A percentile compares a stretch with the other conserved stretches of the same genome.
phyloP scores from a whole-genome alignment of 2,329 filamentous ascomycete genomes.

The Xylariomycetidae sp. region DNA sequence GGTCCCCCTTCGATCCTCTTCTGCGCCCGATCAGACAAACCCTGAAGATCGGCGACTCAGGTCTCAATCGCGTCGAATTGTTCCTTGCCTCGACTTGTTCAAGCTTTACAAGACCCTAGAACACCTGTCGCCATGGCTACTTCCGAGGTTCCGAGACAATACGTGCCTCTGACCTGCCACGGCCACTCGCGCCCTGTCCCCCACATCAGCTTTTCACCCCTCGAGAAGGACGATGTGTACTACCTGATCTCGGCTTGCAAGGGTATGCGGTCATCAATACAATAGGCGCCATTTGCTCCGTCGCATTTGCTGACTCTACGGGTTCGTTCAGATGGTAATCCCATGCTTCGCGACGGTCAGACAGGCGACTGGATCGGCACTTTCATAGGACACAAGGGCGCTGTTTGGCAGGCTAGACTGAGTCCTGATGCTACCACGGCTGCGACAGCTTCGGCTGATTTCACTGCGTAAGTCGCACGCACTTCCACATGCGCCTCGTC shows the following conservation, averaged over 20 bases:
- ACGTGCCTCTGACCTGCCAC: constrained; percentile 88
- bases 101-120: not conserved
- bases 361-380: constrained; percentile 98
- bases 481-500: constrained; percentile 1
- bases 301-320: too few species aligned
- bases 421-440: constrained; percentile 83
- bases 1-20: too few species aligned
- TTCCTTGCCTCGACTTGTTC: too few species aligned
- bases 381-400: constrained; percentile 96
- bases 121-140: constrained; percentile 12
- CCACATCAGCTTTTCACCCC: constrained; percentile 81
- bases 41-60: too few species aligned
- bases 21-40: too few species aligned
- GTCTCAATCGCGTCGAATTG: not conserved
- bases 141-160: constrained; percentile 37
- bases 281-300: too few species aligned
- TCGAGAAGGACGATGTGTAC: constrained; percentile 77
- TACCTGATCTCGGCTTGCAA: constrained; percentile 94
- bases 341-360: constrained; percentile 93
- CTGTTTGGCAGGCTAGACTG: constrained; percentile 91
- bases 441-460: constrained; percentile 92
- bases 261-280: constrained; percentile 50
- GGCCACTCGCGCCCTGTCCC: constrained; percentile 90
- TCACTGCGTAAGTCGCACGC: constrained; percentile 84
- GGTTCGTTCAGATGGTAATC: constrained; percentile 74